Conservation (phyloP, 768 basidiomycete species). For the Hygrophorus pudorinus region DNA sequence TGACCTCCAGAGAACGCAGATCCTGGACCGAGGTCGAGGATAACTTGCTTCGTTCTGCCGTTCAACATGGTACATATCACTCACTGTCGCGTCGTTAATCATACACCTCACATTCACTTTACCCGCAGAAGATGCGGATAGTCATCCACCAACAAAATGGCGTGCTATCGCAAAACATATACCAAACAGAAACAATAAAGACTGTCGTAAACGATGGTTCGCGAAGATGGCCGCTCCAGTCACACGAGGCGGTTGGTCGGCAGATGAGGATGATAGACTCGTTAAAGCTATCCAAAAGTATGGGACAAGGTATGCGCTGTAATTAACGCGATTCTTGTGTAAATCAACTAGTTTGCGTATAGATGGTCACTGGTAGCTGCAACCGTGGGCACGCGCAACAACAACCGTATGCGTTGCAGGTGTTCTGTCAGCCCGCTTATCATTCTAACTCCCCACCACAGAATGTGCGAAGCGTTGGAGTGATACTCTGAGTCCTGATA, state of each 20-base stretch:
- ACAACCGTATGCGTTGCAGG: conserved; percentile 36
- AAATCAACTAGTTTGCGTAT: background rate
- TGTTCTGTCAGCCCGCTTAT: background rate
- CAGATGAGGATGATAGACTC: conserved; percentile 49
- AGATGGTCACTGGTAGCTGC: conserved; percentile 54
- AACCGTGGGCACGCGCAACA: conserved; percentile 45
- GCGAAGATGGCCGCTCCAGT: conserved; percentile 56
- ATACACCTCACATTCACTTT: conserved; percentile 10
- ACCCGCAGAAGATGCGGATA: conserved; percentile 43
- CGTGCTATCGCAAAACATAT: conserved; percentile 55
- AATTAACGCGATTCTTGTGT: background rate
- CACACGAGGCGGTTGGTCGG: conserved; percentile 52
- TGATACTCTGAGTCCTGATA: conserved; percentile 50
- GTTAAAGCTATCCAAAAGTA: conserved; percentile 46
- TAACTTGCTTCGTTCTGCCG: conserved; percentile 41
- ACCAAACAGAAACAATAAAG: conserved; percentile 53
- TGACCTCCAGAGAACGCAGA: conserved; percentile 37
- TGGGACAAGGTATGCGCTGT: conserved; percentile 36
- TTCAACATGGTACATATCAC: conserved; percentile 30
- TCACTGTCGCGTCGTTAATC: conserved; percentile 3
- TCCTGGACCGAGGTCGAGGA: conserved; percentile 46
- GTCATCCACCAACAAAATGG: conserved; percentile 51
- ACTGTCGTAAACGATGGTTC: conserved; percentile 55
- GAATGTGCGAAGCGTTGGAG: conserved; percentile 58
- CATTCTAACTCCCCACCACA: conserved; percentile 15